Percentiles rank a stretch among this genome's conserved stretches.
phyloP scores from a whole-genome alignment of 768 basidiomycete genomes.

The Russula vinacea region DNA sequence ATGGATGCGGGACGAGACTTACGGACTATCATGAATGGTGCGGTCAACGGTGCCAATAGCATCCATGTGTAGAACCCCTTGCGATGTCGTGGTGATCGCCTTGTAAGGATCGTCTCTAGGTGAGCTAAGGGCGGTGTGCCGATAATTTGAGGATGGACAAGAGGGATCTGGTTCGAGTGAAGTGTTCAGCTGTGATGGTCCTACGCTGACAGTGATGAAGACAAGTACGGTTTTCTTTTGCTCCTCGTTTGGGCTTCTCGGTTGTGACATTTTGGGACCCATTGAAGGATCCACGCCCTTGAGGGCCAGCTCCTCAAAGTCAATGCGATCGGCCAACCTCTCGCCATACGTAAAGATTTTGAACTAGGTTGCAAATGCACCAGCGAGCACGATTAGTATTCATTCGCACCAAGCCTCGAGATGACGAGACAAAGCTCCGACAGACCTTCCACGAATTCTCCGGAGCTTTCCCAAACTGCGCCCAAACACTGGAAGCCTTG shows the following conservation, averaged over 20 bases:
- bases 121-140: conserved; percentile 43
- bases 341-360: conserved; percentile 63
- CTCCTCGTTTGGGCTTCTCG: conserved; percentile 23
- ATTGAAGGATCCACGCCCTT: conserved; percentile 69
- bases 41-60: conserved; percentile 62
- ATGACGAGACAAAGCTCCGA: not conserved
- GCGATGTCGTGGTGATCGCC: conserved; percentile 60
- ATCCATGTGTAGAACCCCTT: conserved; percentile 67
- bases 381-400: not conserved
- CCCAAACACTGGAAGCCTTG: conserved; percentile 60
- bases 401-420: not conserved
- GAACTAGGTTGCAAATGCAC: conserved; percentile 41
- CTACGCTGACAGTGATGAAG: not conserved
- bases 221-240: conserved; percentile 23
- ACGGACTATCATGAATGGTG: conserved; percentile 79
- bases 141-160: conserved; percentile 50
- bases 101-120: conserved; percentile 49
- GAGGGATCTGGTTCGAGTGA: conserved; percentile 47
- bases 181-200: not conserved
- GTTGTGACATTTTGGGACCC: conserved; percentile 43
- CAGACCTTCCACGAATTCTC: conserved; percentile 70
- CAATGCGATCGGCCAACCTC: conserved; percentile 64
- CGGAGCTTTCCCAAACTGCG: conserved; percentile 60
- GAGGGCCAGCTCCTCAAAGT: conserved; percentile 77
- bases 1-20: conserved; percentile 33